These are phyloP conservation scores for Carpinus fangiana DNA, from an alignment of 306 rosid species.

Conservation along the genomic window DNA sequence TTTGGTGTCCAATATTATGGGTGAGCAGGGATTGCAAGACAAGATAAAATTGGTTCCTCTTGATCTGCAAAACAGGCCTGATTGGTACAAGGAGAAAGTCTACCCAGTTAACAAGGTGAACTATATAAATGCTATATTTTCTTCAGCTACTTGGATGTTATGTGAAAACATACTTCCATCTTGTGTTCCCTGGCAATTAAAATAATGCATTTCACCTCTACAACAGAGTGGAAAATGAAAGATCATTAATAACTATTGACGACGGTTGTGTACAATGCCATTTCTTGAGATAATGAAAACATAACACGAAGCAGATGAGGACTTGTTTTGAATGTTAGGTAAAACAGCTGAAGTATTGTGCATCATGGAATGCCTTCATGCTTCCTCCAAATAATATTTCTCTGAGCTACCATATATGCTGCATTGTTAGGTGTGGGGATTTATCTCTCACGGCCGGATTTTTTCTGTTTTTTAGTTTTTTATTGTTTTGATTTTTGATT, in stretches of 20 bases:
- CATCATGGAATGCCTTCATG: background rate
- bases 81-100: conserved; percentile 83
- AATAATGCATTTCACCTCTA: background rate
- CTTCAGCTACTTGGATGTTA: background rate
- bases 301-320: background rate
- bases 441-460: too few species aligned
- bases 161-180: background rate
- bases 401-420: background rate
- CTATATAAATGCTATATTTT: background rate
- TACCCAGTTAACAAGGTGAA: conserved; percentile 74
- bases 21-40: conserved; percentile 69
- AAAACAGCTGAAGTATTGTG: background rate
- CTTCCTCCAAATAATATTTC: background rate
- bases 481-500: too few species aligned
- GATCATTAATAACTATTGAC: background rate
- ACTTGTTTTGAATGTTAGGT: background rate
- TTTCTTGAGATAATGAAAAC: background rate
- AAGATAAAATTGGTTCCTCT: conserved; percentile 69
- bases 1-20: background rate
- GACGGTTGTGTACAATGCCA: background rate
- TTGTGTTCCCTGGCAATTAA: background rate
- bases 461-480: too few species aligned
- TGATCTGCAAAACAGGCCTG: conserved; percentile 74
- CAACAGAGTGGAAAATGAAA: background rate
- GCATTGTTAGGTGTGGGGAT: background rate